Evolutionary conservation across 371 early-diverging fungal genomes (phyloP).

Genomic region (Thermomucor indicae-seudaticae): DNA sequence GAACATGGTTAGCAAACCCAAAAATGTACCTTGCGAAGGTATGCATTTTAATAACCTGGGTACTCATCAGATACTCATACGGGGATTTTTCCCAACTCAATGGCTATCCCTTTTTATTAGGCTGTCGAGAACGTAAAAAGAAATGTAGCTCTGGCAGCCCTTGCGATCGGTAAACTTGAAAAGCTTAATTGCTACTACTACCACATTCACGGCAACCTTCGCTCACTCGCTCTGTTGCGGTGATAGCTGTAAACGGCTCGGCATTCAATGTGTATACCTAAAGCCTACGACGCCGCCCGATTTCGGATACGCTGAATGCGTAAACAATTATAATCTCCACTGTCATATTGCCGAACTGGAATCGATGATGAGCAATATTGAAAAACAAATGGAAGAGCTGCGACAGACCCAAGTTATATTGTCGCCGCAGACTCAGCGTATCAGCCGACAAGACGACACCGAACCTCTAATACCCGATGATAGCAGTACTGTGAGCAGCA

Average conservation of each 20-base stretch:
- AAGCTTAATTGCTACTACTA: background rate
- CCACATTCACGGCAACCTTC: no score
- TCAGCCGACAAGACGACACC: background rate
- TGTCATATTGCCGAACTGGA: background rate
- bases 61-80: background rate
- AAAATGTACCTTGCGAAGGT: constrained; percentile 41
- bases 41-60: background rate
- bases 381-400: constrained; percentile 5
- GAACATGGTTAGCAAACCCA: constrained; percentile 27
- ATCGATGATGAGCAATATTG: background rate
- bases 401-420: background rate
- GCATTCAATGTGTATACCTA: constrained; percentile 5
- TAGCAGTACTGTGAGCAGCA: background rate
- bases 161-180: constrained; percentile 31
- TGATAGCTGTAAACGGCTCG: constrained; percentile 7
- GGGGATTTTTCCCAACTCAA: background rate
- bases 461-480: background rate
- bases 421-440: background rate
- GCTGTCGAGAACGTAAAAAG: constrained; percentile 44
- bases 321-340: background rate
- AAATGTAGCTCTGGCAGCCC: constrained; percentile 38
- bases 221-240: background rate
- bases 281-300: constrained; percentile 3
- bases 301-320: constrained; percentile 1
- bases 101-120: constrained; percentile 3